Base-by-base conservation (phyloP, 2,329 filamentous ascomycete species). In the Claviceps pazoutovae region DNA sequence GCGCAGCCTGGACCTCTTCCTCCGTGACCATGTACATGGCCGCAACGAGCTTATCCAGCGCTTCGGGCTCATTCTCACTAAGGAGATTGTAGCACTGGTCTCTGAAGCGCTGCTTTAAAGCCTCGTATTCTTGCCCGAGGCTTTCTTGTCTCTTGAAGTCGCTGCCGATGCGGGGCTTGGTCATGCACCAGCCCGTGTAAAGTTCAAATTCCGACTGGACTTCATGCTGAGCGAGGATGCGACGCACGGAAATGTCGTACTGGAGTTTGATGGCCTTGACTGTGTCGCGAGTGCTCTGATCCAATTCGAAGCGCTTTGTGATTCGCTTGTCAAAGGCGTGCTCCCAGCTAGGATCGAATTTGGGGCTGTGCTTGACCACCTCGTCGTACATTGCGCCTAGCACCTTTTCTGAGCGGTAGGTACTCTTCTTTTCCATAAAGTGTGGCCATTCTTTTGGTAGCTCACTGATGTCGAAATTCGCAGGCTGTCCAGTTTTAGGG, bases 111-210 rank as follows among this genome's bases (percentile, higher is more conserved):
- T 84, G 73, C 60, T 83, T 87, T 30, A 97, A 69, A 0, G 73
- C 72, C 1, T 71, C 71, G 1, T 84, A 78, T 19, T 91, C 79
- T 4, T 74, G 73, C 0, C 85, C 86, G 36, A 97, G 80, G 16
- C 86, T 84, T 65, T 98, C 91, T 48, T 89, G 83, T 47, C 89
- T 79, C 61, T 93, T 95, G 71, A 94, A 97, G 56, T 93, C 87
- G 8, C 75, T 79, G 37, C 79, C 81, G 26, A 87, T 76, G 0
- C 80, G 75, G 8, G 86, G 85, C 61, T 85, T 87, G 1, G 78
- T 76, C 53, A 97, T 73, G 2, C 90, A 80, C 64, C 96, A 97
- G 0, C 87, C 83, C 0, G 88, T 84, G 82, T 84, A 96, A 11
- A 95, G 78, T 66, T 98, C 93, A 57, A 95, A 96, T 60, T 98